These are phyloP conservation scores for Boletus reticulatus DNA, from an alignment of 768 basidiomycete genomes.

Conservation along the genomic window DNA sequence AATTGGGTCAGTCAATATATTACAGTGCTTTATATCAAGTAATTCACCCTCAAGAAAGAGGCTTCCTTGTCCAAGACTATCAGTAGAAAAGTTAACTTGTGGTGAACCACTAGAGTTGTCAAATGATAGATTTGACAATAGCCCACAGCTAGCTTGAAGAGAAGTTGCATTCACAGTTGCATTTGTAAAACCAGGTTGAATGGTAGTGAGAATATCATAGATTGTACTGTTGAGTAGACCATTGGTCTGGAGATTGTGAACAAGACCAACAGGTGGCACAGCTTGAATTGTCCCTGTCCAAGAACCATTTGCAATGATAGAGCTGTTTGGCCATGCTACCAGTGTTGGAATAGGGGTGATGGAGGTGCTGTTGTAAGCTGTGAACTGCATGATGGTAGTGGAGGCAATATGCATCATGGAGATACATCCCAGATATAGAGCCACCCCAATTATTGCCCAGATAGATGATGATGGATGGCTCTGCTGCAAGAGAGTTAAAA, in stretches of 20 bases:
- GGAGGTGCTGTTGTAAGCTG: constrained; percentile 6
- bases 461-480: constrained; percentile 7
- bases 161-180: constrained; percentile 15
- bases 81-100: background rate
- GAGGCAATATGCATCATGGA: constrained; percentile 21
- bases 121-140: constrained; percentile 7
- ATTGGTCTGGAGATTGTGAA: background rate
- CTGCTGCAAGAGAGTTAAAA: constrained; percentile 13
- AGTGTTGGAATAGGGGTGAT: background rate
- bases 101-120: background rate
- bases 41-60: background rate
- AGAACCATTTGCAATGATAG: background rate
- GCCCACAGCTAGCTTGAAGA: constrained; percentile 1
- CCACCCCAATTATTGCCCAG: constrained; percentile 8
- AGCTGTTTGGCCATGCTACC: constrained; percentile 4
- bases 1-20: background rate
- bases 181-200: background rate
- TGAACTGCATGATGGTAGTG: constrained; percentile 20
- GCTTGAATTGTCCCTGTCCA: background rate
- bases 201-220: constrained; percentile 6
- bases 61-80: background rate
- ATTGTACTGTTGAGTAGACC: constrained; percentile 11
- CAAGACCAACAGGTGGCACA: background rate
- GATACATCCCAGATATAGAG: constrained; percentile 15
- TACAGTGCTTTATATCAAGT: background rate